phyloP scores from a whole-genome alignment of 2,329 filamentous ascomycete genomes.

The Sordariomycetes sp. region DNA sequence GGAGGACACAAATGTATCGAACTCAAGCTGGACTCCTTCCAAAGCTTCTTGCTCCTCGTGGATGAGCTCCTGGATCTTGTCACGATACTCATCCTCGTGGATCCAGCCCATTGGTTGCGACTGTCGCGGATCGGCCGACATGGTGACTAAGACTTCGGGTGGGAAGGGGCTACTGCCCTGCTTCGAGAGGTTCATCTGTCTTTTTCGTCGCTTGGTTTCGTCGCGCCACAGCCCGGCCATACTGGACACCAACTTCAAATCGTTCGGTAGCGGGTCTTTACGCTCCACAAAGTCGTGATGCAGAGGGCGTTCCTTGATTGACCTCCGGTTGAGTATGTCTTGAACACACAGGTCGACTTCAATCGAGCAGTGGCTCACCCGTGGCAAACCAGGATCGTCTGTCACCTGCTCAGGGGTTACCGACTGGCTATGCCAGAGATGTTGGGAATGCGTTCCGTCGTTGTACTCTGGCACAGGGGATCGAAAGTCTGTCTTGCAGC shows the following conservation, averaged over 20 bases:
- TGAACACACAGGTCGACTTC: conserved; percentile 87
- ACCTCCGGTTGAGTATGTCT: conserved; percentile 73
- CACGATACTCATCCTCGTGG: conserved; percentile 75
- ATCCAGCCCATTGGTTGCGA: conserved; percentile 77
- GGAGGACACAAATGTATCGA: conserved; percentile 56
- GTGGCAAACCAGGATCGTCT: conserved; percentile 56
- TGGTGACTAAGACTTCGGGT: conserved; percentile 71
- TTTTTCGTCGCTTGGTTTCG: conserved; percentile 71
- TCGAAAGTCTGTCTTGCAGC: conserved; percentile 62
- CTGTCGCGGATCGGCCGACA: conserved; percentile 75
- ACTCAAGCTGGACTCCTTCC: conserved; percentile 30
- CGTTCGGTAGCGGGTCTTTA: conserved; percentile 48
- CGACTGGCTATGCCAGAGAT: conserved; percentile 74
- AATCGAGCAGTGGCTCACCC: conserved; percentile 78
- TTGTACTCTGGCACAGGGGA: conserved; percentile 62
- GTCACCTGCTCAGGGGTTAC: conserved; percentile 41
- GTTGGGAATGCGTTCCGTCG: conserved; percentile 46
- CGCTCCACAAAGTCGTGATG: conserved; percentile 84
- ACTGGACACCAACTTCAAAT: conserved; percentile 81
- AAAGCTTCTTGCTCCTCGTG: conserved; percentile 43
- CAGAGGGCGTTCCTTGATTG: conserved; percentile 66
- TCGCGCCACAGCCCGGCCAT: conserved; percentile 93
- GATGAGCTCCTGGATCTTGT: conserved; percentile 55
- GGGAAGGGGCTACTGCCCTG: conserved; percentile 69
- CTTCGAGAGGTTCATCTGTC: conserved; percentile 51